Evolutionary conservation across 2,329 filamentous ascomycete species (phyloP), one percentile per base, ranked within the genome.

Genomic region (Trichoderma breve): DNA sequence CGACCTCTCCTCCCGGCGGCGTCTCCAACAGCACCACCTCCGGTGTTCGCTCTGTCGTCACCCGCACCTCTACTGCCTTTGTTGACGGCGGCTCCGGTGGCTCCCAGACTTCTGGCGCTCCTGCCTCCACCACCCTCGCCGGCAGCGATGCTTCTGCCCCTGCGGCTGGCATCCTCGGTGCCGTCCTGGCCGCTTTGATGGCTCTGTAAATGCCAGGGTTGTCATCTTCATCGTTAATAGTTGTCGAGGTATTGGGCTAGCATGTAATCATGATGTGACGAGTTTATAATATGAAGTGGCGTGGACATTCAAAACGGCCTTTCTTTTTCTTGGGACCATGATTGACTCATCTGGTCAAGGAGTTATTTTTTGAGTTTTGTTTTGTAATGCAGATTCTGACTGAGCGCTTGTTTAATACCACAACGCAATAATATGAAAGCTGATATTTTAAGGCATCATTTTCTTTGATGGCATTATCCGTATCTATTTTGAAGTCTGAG

Each of bases 151-250:
- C 76, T n/a, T 53, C 74, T 21, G 79, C 73, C 53, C 78, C 77
- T 43, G 77, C 75, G 47, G 74, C 75, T n/a, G 79, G 78, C 26
- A 74, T 76, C 11, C 34, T 81, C 9, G 76, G 80, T 21, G 80
- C 80, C 57, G 69, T 80, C 18, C 26, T 81, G 47, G 80, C 78
- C 34, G 79, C 77, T 34, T 77, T 74, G 39, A 36, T 80, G 70
- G 81, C 80, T 74, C 75, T 82, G 76, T 82, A 80, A 78, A 67
- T 57, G 60, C 34, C n/a, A 34, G 2, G 24, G 18, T 51, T 28
- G 32, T 18, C 36, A 57, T 24, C 14, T n/a, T n/a, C 36, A 69
- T 60, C 51, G 55, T 61, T 61, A n/a, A 61, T 61, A 61, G 34
- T 61, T 60, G 55, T 55, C 26, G 30, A 60, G 43, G 58, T 28